These are phyloP conservation scores for Rauvolfia tetraphylla DNA, from an alignment of 257 asterid genomes.

Conservation along the genomic window DNA sequence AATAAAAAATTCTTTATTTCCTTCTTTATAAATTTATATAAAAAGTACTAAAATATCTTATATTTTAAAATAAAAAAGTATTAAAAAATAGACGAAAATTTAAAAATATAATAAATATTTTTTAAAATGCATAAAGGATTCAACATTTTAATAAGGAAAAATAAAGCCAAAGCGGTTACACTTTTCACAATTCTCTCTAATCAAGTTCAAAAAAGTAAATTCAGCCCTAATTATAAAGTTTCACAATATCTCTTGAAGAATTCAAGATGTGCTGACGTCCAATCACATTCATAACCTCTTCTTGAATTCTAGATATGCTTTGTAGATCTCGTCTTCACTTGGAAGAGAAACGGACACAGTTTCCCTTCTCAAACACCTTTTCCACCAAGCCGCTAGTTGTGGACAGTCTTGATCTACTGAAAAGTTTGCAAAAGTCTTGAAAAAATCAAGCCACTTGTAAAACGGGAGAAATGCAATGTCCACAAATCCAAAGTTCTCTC, in stretches of 20 bases:
- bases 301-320: neutral
- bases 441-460: conserved; percentile 12
- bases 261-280: neutral
- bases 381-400: conserved; percentile 16
- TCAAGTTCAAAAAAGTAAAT: too few species aligned
- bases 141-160: too few species aligned
- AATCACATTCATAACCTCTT: neutral
- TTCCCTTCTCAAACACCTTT: conserved; percentile 5
- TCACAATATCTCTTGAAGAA: neutral
- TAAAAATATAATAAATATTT: too few species aligned
- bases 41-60: too few species aligned
- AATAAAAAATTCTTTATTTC: too few species aligned
- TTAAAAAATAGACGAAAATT: too few species aligned
- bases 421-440: conserved; percentile 11
- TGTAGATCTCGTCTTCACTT: neutral
- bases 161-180: too few species aligned
- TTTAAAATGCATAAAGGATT: too few species aligned
- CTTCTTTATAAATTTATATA: too few species aligned
- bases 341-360: conserved; percentile 5
- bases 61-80: too few species aligned
- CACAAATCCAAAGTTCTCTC: conserved; percentile 20
- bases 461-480: conserved; percentile 17
- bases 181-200: too few species aligned
- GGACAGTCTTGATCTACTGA: conserved; percentile 16
- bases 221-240: too few species aligned